Conservation (phyloP, 805 yeast genomes). For the Metschnikowia chrysomelidarum region DNA sequence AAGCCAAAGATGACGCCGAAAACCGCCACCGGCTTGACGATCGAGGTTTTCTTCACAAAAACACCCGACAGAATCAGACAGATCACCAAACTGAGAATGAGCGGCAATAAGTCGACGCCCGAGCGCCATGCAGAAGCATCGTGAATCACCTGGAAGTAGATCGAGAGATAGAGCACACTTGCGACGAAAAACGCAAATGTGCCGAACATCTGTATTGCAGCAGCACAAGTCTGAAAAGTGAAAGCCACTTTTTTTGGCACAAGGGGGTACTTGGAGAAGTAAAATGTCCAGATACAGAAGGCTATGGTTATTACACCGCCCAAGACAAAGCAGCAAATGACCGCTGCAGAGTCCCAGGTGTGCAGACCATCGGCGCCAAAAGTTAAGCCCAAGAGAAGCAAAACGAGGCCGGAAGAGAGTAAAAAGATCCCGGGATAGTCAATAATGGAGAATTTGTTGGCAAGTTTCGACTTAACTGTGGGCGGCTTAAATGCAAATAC, state of each 20-base stretch:
- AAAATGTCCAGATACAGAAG: constrained; percentile 19
- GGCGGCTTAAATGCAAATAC: constrained; percentile 21
- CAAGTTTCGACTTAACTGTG: constrained; percentile 7
- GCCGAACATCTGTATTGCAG: constrained; percentile 11
- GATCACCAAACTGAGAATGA: constrained; percentile 36
- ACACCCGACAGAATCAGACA: constrained; percentile 38
- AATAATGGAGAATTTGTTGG: constrained; percentile 15
- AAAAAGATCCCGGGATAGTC: constrained; percentile 21
- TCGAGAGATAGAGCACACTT: constrained; percentile 28
- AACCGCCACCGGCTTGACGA: constrained; percentile 41
- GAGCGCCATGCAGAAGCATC: constrained; percentile 40
- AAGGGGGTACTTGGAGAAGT: constrained; percentile 16
- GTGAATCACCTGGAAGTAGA: constrained; percentile 49
- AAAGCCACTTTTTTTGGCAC: constrained; percentile 16
- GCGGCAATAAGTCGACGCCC: constrained; percentile 45
- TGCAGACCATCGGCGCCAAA: constrained; percentile 18
- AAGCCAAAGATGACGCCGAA: constrained; percentile 33
- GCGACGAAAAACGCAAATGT: constrained; percentile 18
- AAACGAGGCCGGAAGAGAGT: constrained; percentile 18
- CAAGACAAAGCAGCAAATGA: constrained; percentile 21
- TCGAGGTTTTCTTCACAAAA: constrained; percentile 32
- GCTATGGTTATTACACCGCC: constrained; percentile 16
- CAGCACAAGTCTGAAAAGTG: constrained; percentile 11
- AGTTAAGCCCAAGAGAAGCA: constrained; percentile 21
- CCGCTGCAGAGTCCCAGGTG: constrained; percentile 22